phyloP scores from a whole-genome alignment of 2,329 filamentous ascomycete species.

The Penicillium sp. region DNA sequence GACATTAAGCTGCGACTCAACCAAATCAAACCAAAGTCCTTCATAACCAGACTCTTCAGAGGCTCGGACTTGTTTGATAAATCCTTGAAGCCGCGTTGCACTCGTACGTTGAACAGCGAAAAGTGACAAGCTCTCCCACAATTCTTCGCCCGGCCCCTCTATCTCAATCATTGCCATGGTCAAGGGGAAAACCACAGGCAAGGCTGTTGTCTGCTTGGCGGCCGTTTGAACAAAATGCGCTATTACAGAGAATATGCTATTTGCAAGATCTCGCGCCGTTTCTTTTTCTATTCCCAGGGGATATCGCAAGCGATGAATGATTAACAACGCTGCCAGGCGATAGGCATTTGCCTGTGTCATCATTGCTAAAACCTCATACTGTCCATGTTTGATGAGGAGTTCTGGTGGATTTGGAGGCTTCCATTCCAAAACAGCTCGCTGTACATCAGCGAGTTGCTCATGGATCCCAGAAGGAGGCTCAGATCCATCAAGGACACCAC shows the following conservation, averaged over 20 bases:
- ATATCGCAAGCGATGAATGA: conserved; percentile 37
- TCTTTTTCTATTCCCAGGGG: conserved; percentile 35
- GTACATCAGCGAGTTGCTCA: conserved; percentile 22
- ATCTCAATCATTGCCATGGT: conserved; percentile 31
- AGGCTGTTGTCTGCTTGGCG: conserved; percentile 14
- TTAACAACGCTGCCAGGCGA: conserved; percentile 30
- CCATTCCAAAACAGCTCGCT: conserved; percentile 23
- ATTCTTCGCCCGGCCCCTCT: conserved; percentile 21
- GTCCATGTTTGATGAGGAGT: conserved; percentile 23
- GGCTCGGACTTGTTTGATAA: conserved; percentile 24
- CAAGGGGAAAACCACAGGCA: conserved; percentile 30
- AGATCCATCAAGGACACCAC: conserved; percentile 6
- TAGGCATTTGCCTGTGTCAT: conserved; percentile 36
- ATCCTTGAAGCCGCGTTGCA: conserved; percentile 23
- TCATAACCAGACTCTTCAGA: conserved; percentile 20
- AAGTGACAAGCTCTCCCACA: conserved; percentile 23
- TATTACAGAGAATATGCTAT: conserved; percentile 27
- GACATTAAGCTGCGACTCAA: conserved; percentile 26
- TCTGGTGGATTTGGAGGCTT: conserved; percentile 17
- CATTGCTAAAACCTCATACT: conserved; percentile 32
- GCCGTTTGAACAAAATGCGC: conserved; percentile 21
- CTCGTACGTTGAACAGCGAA: conserved; percentile 24
- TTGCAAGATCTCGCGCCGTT: conserved; percentile 22
- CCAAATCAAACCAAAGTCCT: conserved; percentile 30
- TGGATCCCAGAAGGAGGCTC: conserved; percentile 11